These are phyloP conservation scores for Nicotiana rustica DNA, from an alignment of 305 asterid genomes.

Conservation along the genomic window DNA sequence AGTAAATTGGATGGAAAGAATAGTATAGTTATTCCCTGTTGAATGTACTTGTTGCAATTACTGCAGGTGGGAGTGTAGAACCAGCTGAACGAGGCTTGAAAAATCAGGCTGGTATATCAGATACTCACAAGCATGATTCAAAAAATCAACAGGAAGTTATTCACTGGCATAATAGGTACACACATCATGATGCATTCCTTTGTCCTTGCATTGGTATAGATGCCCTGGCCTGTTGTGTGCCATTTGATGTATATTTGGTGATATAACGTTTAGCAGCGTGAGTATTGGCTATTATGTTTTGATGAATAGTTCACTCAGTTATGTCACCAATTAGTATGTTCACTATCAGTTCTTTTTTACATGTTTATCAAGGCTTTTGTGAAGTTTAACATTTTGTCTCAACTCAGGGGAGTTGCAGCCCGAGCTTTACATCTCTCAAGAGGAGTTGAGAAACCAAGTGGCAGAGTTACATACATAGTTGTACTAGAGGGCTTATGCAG, in stretches of 20 bases:
- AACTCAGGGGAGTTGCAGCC: slow-evolving; percentile 61
- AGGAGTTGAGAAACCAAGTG: slow-evolving; percentile 99
- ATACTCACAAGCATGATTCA: slow-evolving; percentile 69
- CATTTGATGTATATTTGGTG: not conserved
- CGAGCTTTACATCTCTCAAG: slow-evolving; percentile 97
- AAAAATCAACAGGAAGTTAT: slow-evolving; percentile 83
- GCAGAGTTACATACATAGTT: slow-evolving; percentile 95
- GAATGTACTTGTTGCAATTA: slow-evolving; percentile 38
- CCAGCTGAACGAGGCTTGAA: slow-evolving; percentile 60
- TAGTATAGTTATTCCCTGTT: not conserved
- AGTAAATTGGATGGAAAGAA: slow-evolving; percentile 7
- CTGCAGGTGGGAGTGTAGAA: slow-evolving; percentile 56
- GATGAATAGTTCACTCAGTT: slow-evolving; percentile 6
- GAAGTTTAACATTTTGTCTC: slow-evolving; percentile 7
- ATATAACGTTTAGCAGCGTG: not conserved
- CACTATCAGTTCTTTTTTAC: not conserved
- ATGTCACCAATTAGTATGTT: not conserved
- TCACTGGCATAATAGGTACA: slow-evolving; percentile 94
- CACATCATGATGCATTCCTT: slow-evolving; percentile 10
- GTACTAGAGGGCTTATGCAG: slow-evolving; percentile 98
- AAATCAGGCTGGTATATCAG: slow-evolving; percentile 64
- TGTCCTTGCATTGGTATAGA: not conserved
- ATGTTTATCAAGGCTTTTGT: not conserved
- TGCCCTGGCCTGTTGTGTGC: not conserved
- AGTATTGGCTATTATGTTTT: not conserved